These are phyloP conservation scores for Piromyces sp. DNA, from an alignment of 192 early-diverging fungal species.

Conservation along the genomic window DNA sequence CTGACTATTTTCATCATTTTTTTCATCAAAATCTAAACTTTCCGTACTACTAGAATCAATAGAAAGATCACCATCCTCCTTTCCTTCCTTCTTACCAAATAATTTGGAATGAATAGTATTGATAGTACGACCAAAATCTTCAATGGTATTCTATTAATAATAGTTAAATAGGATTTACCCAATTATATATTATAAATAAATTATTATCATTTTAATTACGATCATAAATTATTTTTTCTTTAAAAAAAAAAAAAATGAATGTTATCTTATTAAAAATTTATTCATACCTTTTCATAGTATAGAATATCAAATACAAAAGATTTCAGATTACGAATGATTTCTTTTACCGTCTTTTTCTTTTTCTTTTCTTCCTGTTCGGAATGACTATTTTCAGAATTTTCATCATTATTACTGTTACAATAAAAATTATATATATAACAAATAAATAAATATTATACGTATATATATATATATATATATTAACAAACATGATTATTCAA, in stretches of 20 bases:
- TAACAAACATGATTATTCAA: too few species aligned
- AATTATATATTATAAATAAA: too few species aligned
- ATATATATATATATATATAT: too few species aligned
- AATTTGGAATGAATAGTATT: background rate
- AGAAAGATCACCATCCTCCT: background rate
- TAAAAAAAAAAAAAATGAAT: too few species aligned
- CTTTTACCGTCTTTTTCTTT: background rate
- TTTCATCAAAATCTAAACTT: background rate
- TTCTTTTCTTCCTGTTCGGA: background rate
- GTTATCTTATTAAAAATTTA: too few species aligned
- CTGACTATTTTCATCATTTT: background rate
- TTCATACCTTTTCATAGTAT: background rate
- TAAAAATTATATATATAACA: too few species aligned
- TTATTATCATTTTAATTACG: too few species aligned
- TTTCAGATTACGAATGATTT: background rate
- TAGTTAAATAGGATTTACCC: too few species aligned
- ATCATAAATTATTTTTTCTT: too few species aligned
- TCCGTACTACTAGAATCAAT: background rate
- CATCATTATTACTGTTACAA: too few species aligned
- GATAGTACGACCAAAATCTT: background rate
- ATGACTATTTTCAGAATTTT: background rate
- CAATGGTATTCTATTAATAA: background rate
- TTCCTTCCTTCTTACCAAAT: background rate
- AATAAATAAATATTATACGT: too few species aligned
- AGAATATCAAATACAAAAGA: background rate